phyloP scores from a whole-genome alignment of 179 eudicot genomes.

The Sideroxylon spinosum region DNA sequence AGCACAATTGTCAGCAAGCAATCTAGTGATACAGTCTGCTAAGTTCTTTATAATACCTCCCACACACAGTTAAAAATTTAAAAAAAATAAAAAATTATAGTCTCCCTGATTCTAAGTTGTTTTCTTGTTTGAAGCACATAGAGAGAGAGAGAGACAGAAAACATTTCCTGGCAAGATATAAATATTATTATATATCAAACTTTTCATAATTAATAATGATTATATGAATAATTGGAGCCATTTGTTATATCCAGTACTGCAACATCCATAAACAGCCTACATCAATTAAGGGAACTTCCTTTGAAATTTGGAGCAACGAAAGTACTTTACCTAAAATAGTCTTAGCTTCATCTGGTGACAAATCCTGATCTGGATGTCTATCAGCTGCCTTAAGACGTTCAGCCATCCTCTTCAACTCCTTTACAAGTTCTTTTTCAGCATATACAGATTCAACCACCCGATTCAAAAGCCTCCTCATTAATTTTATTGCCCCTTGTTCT shows the following conservation, averaged over 20 bases:
- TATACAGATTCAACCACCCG: constrained; percentile 45
- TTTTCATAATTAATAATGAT: neutral
- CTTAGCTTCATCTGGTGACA: constrained; percentile 50
- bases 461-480: constrained; percentile 57
- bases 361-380: constrained; percentile 48
- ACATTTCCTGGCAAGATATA: neutral
- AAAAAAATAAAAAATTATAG: neutral
- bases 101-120: neutral
- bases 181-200: neutral
- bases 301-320: neutral
- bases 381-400: constrained; percentile 56
- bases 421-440: constrained; percentile 68
- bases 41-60: neutral
- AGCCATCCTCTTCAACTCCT: constrained; percentile 64
- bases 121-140: neutral
- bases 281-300: neutral
- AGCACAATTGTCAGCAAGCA: neutral
- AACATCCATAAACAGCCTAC: neutral
- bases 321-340: constrained; percentile 55
- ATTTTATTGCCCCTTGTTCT: constrained; percentile 71
- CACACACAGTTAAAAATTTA: neutral
- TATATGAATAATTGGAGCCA: neutral
- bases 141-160: neutral
- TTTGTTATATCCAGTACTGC: neutral
- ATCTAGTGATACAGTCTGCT: neutral